Percentiles rank a stretch among this genome's conserved stretches.
These are phyloP conservation scores for Colletotrichum sp. DNA, from an alignment of 2,329 filamentous ascomycete genomes.

Conservation along the genomic window DNA sequence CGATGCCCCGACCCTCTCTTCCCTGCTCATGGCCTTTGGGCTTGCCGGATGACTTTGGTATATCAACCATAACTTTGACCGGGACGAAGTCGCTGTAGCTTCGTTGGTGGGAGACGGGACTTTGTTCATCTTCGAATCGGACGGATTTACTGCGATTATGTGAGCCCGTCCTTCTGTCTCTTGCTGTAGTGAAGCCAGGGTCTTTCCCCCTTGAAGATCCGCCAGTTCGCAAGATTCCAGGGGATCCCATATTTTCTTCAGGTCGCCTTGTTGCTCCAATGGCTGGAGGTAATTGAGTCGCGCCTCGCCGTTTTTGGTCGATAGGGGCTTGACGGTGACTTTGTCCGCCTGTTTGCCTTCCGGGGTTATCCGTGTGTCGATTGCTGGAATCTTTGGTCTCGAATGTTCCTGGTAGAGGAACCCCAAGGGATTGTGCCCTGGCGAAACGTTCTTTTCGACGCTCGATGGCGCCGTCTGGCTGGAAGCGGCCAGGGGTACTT, in stretches of 20 bases:
- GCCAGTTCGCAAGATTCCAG: neutral
- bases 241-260: neutral
- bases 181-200: neutral
- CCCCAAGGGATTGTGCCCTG: neutral
- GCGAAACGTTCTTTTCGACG: neutral
- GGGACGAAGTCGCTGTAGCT: constrained; percentile 44
- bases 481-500: neutral
- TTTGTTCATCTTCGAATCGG: neutral
- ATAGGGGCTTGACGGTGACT: neutral
- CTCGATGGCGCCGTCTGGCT: neutral
- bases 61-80: constrained; percentile 32
- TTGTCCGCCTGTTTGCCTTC: neutral
- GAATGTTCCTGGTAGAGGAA: neutral
- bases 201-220: neutral
- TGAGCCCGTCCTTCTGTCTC: neutral
- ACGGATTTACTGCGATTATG: neutral
- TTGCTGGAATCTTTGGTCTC: neutral
- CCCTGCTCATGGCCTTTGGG: neutral
- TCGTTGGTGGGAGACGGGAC: neutral
- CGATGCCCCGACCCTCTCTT: constrained; percentile 8
- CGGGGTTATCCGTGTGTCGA: neutral
- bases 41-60: constrained; percentile 30
- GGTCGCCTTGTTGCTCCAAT: neutral
- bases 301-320: neutral
- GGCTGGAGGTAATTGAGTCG: neutral